Evolutionary conservation across 768 basidiomycete species (phyloP), one percentile per base, ranked within the genome.

Genomic region (Pisolithus microcarpus): DNA sequence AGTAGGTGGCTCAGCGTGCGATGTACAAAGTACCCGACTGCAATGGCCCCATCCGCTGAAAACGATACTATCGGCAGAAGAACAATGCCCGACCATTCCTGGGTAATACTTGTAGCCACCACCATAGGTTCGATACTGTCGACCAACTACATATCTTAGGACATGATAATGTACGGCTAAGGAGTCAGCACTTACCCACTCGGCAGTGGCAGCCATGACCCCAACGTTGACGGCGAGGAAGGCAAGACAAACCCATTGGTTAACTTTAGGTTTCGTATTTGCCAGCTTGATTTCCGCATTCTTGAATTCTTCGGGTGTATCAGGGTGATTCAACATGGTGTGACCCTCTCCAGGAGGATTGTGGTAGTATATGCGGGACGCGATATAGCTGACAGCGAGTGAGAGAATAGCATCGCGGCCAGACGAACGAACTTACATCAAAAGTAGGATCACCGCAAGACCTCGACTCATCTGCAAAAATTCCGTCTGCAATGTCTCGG

Each of bases 61-160:
- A 84, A 89, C 3, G 86, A 86, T 7, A 86, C 77, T 46, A 87
- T 66, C 0, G 87, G 87, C 2, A 89, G 75, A 8, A 89, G 70
- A 43, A 87, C 72, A 52, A 89, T 66, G 16, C 86, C 86, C 59
- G 88, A 86, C 49, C 58, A 85, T 80, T 86, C 85, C 57, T 75
- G 62, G 44, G 69, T 55, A 26, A 87, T 79, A 4, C 62, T 53
- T 5, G 69, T 62, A 21, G 58, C 43, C 51, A 73, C 65, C 24
- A 75, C 71, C 19, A 85, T 77, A 18, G 68, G 68, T 43, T 84
- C 78, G 34, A 87, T 78, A 55, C 77, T 80, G 56, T 82, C 78
- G 0, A 86, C 83, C 9, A 87, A 66, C 83, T 85, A 52, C 3
- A 57, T 36, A 30, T 31, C 8, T 19, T 10, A 34, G n/a, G 28